Base-by-base conservation (phyloP, 192 early-diverging fungal genomes). In the Gamsiella multidivaricata region DNA sequence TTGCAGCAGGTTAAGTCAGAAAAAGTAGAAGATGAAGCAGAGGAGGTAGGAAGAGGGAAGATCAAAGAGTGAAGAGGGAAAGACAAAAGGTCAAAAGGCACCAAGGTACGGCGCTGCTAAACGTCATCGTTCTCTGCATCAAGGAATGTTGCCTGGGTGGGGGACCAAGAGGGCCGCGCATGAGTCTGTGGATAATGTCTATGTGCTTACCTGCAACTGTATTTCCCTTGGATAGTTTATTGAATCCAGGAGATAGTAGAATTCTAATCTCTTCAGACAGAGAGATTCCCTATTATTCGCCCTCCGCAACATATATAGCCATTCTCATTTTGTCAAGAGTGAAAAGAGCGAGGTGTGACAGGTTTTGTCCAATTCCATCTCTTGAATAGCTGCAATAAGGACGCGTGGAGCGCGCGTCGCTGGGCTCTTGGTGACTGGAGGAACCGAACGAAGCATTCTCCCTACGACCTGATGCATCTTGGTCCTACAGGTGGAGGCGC, bases 261-360 rank as follows among this genome's bases (percentile, higher is more conserved):
- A 68, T 68, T 68, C 65, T 68, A 68, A 58, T 55, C 37, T 36
- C 32, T 68, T 55, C 55, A 37, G 25, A 45, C 2, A 26, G 22
- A 18, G 53, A 45, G 28, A 45, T 26, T 45, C 26, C 34, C 49
- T 37, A 54, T 54, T 50, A 18, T 14, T 50, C 0, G 15, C 23
- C 49, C 49, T 42, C 41, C 12, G 12, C 3, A 11, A 42, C 7
- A 3, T 42, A 18, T 3, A 42, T 18, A 42, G 18, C n/a, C n/a
- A n/a, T n/a, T n/a, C n/a, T n/a, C n/a, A n/a, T n/a, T n/a, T n/a
- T n/a, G n/a, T n/a, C n/a, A n/a, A n/a, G n/a, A n/a, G 39, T 41
- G 39, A 41, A 14, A 10, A 41, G 39, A 41, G 39, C 7, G 39
- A 41, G 39, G 14, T 41, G 39, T 14, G 14, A 7, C 7, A 10